Conservation (phyloP, 495 filamentous ascomycete genomes). For the Tuber indicum region DNA sequence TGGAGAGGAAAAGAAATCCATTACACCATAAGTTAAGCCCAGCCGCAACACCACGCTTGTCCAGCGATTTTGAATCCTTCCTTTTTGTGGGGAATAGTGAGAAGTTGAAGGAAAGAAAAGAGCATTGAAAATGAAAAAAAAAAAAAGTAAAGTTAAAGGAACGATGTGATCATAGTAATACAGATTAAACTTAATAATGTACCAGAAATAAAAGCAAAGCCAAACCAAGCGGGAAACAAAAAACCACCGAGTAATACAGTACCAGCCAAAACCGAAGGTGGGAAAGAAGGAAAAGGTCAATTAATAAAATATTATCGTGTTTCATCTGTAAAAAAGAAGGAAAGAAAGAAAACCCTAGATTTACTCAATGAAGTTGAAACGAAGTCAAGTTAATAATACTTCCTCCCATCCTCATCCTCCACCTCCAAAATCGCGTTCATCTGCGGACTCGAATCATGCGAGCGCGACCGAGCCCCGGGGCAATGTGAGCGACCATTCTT, state of each 20-base stretch:
- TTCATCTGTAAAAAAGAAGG: not conserved
- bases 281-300: not conserved
- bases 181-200: constrained; percentile 4
- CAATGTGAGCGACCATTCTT: constrained; percentile 17
- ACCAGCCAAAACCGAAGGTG: not conserved
- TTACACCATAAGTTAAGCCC: not conserved
- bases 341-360: not conserved
- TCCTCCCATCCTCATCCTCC: constrained; percentile 24
- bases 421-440: constrained; percentile 35
- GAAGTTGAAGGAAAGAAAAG: not conserved
- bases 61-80: not conserved
- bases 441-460: constrained; percentile 27
- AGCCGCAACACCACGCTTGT: constrained; percentile 5
- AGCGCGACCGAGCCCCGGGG: constrained; percentile 17
- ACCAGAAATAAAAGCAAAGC: not conserved
- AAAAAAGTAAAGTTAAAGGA: not conserved
- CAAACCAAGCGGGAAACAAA: not conserved
- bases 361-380: not conserved
- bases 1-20: not conserved
- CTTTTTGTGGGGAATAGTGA: not conserved
- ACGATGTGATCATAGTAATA: not conserved
- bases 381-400: not conserved
- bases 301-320: not conserved
- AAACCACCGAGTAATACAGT: not conserved
- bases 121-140: not conserved